Percentiles rank a stretch among this genome's conserved stretches.
These are phyloP conservation scores for Vitis vinifera DNA, from an alignment of 164 flowering plant species.

Conservation along the genomic window DNA sequence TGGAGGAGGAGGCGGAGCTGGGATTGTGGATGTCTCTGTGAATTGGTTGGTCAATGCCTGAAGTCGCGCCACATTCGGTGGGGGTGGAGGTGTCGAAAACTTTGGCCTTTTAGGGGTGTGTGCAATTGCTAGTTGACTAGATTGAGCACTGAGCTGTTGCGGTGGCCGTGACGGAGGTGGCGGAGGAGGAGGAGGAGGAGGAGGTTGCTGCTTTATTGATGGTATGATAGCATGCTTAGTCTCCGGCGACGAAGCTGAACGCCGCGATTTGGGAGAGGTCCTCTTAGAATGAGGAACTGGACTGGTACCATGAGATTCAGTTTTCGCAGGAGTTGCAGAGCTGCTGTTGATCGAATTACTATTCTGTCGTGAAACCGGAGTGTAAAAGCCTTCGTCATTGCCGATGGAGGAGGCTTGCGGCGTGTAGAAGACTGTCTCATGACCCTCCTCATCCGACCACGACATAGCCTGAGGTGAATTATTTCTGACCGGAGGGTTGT, in stretches of 20 bases:
- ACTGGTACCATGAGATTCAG: conserved; percentile 4
- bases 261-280: conserved; percentile 71
- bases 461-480: conserved; percentile 34
- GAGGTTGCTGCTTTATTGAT: conserved; percentile 28
- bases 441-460: conserved; percentile 68
- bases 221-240: conserved; percentile 41
- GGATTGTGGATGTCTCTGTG: conserved; percentile 16
- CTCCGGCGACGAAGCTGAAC: conserved; percentile 51
- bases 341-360: conserved; percentile 5
- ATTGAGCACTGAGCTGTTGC: conserved; percentile 14
- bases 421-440: conserved; percentile 58
- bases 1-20: conserved; percentile 55
- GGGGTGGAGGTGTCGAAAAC: conserved; percentile 64
- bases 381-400: conserved; percentile 35
- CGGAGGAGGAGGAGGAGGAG: conserved; percentile 25
- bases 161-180: conserved; percentile 25
- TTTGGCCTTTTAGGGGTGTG: conserved; percentile 46
- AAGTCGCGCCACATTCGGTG: conserved; percentile 49
- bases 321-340: conserved; percentile 3
- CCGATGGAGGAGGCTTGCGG: conserved; percentile 58
- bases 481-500: conserved; percentile 27
- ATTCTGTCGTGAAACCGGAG: conserved; percentile 34
- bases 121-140: conserved; percentile 16
- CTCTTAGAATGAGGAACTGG: conserved; percentile 58
- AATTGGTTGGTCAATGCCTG: conserved; percentile 31